Conservation (phyloP, 163 green algal genomes). For the Prototheca cutis region DNA sequence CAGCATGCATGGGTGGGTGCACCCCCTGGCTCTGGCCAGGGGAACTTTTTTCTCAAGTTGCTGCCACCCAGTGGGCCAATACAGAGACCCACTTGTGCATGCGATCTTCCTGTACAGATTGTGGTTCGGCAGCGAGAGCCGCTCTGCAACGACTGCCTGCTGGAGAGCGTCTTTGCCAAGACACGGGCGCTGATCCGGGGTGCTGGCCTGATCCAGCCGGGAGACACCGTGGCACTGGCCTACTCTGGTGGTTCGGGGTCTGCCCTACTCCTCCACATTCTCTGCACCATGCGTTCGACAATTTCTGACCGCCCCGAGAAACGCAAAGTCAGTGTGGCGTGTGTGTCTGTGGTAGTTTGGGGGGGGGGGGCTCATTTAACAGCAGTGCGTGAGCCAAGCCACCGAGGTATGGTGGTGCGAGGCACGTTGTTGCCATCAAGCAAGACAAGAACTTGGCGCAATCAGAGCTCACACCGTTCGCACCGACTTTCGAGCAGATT, state of each 20-base stretch:
- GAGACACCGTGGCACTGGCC: constrained; percentile 22
- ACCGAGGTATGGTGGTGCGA: too few relatives aligned
- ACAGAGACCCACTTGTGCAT: too few relatives aligned
- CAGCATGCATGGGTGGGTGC: background rate
- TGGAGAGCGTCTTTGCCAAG: constrained; percentile 24
- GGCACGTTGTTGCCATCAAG: too few relatives aligned
- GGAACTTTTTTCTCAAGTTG: too few relatives aligned
- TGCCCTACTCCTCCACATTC: constrained; percentile 20
- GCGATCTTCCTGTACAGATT: constrained; percentile 25
- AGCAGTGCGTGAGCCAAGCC: too few relatives aligned
- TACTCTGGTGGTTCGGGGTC: constrained; percentile 24
- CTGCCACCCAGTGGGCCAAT: too few relatives aligned
- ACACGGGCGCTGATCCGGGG: constrained; percentile 14
- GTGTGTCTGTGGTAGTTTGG: too few relatives aligned
- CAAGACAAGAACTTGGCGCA: too few relatives aligned
- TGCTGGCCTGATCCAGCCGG: constrained; percentile 2
- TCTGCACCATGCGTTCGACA: constrained; percentile 18
- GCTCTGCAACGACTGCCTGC: constrained; percentile 42
- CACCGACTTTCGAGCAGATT: constrained; percentile 25
- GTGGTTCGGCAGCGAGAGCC: constrained; percentile 32
- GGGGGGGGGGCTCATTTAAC: too few relatives aligned
- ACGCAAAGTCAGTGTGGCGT: constrained; percentile 19
- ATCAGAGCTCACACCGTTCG: background rate
- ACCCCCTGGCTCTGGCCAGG: background rate
- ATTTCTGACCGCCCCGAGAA: constrained; percentile 4